Evolutionary conservation across 345 rosid species (phyloP).

Genomic region (rapeseed (Brassica napus)): Da-Ae NC_063441.1:17134501-17135000

Average conservation of each 20-base stretch:
- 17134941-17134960: neutral
- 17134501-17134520: neutral
- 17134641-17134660: neutral
- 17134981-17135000: neutral
- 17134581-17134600: slow-evolving; percentile 6
- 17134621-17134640: neutral
- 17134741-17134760: neutral
- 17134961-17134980: neutral
- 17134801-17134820: slow-evolving; percentile 10
- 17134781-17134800: slow-evolving; percentile 26
- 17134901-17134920: neutral
- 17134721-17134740: slow-evolving; percentile 1
- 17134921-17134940: neutral
- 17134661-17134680: slow-evolving; percentile 25
- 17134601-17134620: slow-evolving; percentile 5
- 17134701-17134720: neutral
- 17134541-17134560: neutral
- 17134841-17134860: slow-evolving; percentile 22
- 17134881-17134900: neutral
- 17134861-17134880: slow-evolving; percentile 18
- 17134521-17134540: slow-evolving; percentile 18
- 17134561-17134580: neutral
- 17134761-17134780: neutral
- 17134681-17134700: neutral
- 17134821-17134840: slow-evolving; percentile 33